These are phyloP conservation scores for Heliosperma pusillum DNA, from an alignment of 148 eudicot species.

Conservation along the genomic window DNA sequence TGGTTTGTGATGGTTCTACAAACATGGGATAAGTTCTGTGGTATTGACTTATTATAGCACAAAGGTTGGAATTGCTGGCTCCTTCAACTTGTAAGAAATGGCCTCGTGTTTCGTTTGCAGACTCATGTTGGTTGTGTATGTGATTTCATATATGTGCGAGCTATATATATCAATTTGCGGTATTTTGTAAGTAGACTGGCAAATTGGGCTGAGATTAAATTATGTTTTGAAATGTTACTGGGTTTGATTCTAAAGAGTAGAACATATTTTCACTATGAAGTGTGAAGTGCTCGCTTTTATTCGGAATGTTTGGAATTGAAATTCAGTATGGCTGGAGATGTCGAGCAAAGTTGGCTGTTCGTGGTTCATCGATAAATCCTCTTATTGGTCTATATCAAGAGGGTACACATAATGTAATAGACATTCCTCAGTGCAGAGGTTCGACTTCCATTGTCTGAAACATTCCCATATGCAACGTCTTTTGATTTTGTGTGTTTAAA, in stretches of 20 bases:
- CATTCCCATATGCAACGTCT: neutral
- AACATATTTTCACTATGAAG: neutral
- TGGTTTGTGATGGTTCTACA: neutral
- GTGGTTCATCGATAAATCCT: conserved; percentile 68
- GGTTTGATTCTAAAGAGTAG: neutral
- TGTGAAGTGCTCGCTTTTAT: neutral
- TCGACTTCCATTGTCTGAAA: conserved; percentile 9
- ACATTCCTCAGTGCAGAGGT: conserved; percentile 95
- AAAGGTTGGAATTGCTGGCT: neutral
- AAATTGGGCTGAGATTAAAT: neutral
- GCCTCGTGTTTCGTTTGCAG: neutral
- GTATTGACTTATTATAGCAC: neutral
- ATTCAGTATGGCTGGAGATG: conserved; percentile 95
- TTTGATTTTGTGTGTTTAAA: neutral
- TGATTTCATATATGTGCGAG: neutral
- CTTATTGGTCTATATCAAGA: conserved; percentile 86
- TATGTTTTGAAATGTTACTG: neutral
- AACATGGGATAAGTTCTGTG: neutral
- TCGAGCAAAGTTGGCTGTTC: conserved; percentile 94
- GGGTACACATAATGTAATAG: conserved; percentile 87
- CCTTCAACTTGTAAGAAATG: neutral
- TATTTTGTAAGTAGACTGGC: neutral
- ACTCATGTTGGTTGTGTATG: neutral
- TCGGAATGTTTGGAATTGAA: neutral
- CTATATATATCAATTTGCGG: neutral